Evolutionary conservation across 2,329 filamentous ascomycete genomes (phyloP), one percentile per base, ranked within the genome.

Genomic region (Diaporthe longicolla): DNA sequence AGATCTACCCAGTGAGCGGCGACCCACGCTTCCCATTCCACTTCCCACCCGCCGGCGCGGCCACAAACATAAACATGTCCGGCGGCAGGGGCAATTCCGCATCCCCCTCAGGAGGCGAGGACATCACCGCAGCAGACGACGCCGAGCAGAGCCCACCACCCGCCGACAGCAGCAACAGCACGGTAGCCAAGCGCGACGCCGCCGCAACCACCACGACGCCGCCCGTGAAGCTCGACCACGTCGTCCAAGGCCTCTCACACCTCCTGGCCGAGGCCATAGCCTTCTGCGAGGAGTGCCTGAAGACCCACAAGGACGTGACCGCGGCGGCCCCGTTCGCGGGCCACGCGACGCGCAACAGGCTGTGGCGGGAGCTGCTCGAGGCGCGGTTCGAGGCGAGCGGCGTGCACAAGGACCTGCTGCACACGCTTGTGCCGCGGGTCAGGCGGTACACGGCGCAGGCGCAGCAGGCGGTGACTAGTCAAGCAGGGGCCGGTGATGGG

Each of bases 281-380:
- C 8, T 74, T 76, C 61, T 76, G 35, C 65, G 54, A 59, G 11
- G 57, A 32, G 4, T 61, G 65, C 35, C 50, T 70, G 68, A 76
- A 80, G 4, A 84, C 84, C 43, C 88, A 88, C 77, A 75, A 81
- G 66, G 68, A 74, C 7, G 77, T 81, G 70, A 84, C 85, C 75
- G 78, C 77, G 32, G 76, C 88, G 15, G 75, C 73, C 32, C 72
- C 76, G 4, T 82, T 83, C 70, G 50, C 73, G 55, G 59, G 68
- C 6, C 37, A 54, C n/a, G 69, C 50, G 35, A 72, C 73, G 32
- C 74, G 72, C 65, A 71, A 73, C 65, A 17, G 45, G 4, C 43
- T 76, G 26, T 76, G 74, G 74, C 19, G 40, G 13, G 73, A 66
- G 48, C 52, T 76, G n/a, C 43, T 76, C 37, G 72, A 59, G 43